Base-by-base conservation (phyloP, 768 basidiomycete genomes). In the Pleurotus citrinopileatus region DNA sequence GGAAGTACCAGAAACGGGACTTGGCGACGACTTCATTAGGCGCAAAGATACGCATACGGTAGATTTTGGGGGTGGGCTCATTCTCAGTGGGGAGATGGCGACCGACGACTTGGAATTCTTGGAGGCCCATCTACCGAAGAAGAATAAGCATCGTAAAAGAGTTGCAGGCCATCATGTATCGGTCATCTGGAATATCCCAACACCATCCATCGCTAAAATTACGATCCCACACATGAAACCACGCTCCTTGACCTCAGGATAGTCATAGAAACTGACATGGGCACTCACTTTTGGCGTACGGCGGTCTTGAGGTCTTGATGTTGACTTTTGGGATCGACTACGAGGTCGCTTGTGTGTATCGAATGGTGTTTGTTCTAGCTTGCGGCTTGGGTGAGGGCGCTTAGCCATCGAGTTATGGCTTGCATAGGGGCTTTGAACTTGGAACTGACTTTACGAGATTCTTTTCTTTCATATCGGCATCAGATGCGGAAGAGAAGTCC, bases 1-100 rank as follows among this genome's bases (percentile, higher is more conserved):
- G 80, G 86, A 96, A 99, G 79, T 98, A 98, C 96, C 97, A 98
- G 89, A 97, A 99, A 56, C 96, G 87, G 47, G 93, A 96, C 80
- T 99, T 98, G 65, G 97, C 96, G 66, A 99, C 94, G 61, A 98
- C 94, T 59, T 97, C 93, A 71, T 98, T 98, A 61, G 94, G 93
- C 60, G 97, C 94, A 70, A 98, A 99, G 68, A 98, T 97, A 73
- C 96, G 89, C 96, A 98, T 98, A 65, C 96, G 90, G 82, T 91
- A 98, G 74, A 98, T 95, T 84, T 98, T 98, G 57, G 97, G 97
- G 57, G 82, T 91, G 53, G 93, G 92, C 61, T 97, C 91, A 59
- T 81, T 70, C 78, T 94, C 93, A 52, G 94, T 94, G 67, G 97
- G 96, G 65, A 98, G 78, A 73, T 97, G 95, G 69, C 96, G 93